Percentiles rank a stretch among this genome's conserved stretches.
Evolutionary conservation across 2,329 filamentous ascomycete genomes (phyloP).

Genomic region (Dissoconium aciculare): DNA sequence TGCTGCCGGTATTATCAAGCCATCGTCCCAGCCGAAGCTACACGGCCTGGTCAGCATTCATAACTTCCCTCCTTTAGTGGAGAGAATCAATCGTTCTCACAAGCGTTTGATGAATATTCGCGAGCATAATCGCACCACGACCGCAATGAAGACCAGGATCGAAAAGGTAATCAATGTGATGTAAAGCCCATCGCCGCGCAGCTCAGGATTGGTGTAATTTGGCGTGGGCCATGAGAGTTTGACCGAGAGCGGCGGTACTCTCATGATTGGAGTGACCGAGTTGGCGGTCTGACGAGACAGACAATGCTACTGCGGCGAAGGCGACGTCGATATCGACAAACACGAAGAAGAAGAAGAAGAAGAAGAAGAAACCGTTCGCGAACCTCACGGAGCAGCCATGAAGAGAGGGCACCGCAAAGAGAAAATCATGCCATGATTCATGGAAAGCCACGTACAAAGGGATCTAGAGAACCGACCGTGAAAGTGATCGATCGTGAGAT

Average conservation of each 20-base stretch:
- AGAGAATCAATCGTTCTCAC: no score
- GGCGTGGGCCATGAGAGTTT: constrained; percentile 26
- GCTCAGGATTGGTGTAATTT: constrained; percentile 29
- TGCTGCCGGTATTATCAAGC: constrained; percentile 27
- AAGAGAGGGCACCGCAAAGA: no score
- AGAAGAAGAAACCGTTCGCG: no score
- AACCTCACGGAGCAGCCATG: no score
- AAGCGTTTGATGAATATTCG: constrained; percentile 28
- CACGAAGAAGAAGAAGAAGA: no score
- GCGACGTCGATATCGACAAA: constrained; percentile 2
- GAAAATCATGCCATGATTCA: no score
- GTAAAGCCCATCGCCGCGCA: constrained; percentile 26
- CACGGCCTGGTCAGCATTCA: neutral
- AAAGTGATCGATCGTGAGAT: no score
- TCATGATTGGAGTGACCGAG: constrained; percentile 8
- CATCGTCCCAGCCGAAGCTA: constrained; percentile 28
- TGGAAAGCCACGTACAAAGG: no score
- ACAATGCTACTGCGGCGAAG: neutral
- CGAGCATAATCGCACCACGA: constrained; percentile 27
- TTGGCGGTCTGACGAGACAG: constrained; percentile 3
- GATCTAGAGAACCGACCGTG: no score
- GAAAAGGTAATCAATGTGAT: constrained; percentile 28
- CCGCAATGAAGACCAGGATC: constrained; percentile 23
- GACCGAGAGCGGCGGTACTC: constrained; percentile 20
- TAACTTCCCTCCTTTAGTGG: no score